These are phyloP conservation scores for Crotalaria pallida DNA, from an alignment of 306 rosid genomes.

Conservation along the genomic window DNA sequence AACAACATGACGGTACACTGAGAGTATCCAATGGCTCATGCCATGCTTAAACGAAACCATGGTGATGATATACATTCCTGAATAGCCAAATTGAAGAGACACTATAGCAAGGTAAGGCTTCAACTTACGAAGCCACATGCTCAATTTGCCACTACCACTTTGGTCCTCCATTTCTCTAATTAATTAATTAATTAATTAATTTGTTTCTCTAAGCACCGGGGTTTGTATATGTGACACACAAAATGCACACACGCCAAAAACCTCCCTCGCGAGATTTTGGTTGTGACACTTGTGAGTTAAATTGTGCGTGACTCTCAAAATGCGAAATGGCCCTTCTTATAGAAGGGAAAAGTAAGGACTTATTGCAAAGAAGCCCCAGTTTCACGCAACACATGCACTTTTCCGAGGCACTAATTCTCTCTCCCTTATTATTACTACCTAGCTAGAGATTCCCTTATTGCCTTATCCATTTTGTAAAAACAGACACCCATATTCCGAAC, in stretches of 20 bases:
- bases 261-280: neutral
- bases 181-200: neutral
- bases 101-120: slow-evolving; percentile 88
- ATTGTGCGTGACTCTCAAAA: slow-evolving; percentile 32
- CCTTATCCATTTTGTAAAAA: slow-evolving; percentile 45
- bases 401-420: slow-evolving; percentile 38
- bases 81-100: slow-evolving; percentile 82
- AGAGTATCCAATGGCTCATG: slow-evolving; percentile 81
- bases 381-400: slow-evolving; percentile 36
- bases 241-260: neutral
- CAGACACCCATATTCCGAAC: slow-evolving; percentile 11
- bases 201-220: neutral
- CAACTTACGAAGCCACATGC: slow-evolving; percentile 24
- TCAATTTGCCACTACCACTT: slow-evolving; percentile 14
- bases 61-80: slow-evolving; percentile 88
- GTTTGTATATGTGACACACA: slow-evolving; percentile 5
- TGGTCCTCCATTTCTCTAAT: slow-evolving; percentile 41
- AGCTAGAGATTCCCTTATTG: slow-evolving; percentile 40
- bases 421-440: slow-evolving; percentile 26
- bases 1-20: slow-evolving; percentile 81
- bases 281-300: slow-evolving; percentile 14
- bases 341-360: slow-evolving; percentile 22
- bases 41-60: slow-evolving; percentile 91
- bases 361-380: slow-evolving; percentile 15
- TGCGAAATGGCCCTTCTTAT: slow-evolving; percentile 24